phyloP scores from a whole-genome alignment of 2,329 filamentous ascomycete genomes.

The Fusarium sacchari region DNA sequence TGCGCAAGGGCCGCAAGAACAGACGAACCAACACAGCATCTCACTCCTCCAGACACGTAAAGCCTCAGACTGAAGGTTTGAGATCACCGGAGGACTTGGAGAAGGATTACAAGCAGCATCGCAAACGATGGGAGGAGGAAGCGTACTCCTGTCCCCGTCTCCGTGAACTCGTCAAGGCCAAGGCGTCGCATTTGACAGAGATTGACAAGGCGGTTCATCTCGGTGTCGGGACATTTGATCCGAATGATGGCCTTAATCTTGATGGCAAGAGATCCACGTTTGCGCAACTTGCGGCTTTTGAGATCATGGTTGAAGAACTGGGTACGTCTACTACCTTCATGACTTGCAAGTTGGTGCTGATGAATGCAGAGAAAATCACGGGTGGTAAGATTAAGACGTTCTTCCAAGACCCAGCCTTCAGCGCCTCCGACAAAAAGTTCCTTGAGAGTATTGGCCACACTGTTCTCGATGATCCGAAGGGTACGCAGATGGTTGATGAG shows the following conservation, averaged over 20 bases:
- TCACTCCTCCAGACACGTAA: not conserved
- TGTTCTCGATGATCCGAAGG: constrained; percentile 62
- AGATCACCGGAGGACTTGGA: constrained; percentile 37
- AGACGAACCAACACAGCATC: not conserved
- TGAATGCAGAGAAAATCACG: constrained; percentile 29
- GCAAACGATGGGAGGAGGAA: constrained; percentile 43
- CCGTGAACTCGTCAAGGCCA: constrained; percentile 45
- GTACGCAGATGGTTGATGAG: constrained; percentile 59
- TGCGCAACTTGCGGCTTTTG: constrained; percentile 64
- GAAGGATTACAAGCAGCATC: constrained; percentile 44
- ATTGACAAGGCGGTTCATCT: constrained; percentile 59
- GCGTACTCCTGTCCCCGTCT: constrained; percentile 46
- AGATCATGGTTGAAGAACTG: constrained; percentile 57
- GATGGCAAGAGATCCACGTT: constrained; percentile 59
- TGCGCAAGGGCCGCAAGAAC: constrained; percentile 37
- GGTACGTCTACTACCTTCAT: constrained; percentile 44
- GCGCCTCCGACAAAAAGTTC: constrained; percentile 59
- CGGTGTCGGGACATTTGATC: constrained; percentile 65
- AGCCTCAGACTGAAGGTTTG: not conserved
- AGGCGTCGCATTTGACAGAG: constrained; percentile 16
- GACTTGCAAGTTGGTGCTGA: not conserved
- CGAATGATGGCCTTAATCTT: constrained; percentile 55
- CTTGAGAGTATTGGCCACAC: constrained; percentile 64
- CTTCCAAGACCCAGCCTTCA: constrained; percentile 67
- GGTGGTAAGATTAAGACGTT: constrained; percentile 53